phyloP scores from a whole-genome alignment of 805 yeast genomes.

The Danielia oregonensis region DNA sequence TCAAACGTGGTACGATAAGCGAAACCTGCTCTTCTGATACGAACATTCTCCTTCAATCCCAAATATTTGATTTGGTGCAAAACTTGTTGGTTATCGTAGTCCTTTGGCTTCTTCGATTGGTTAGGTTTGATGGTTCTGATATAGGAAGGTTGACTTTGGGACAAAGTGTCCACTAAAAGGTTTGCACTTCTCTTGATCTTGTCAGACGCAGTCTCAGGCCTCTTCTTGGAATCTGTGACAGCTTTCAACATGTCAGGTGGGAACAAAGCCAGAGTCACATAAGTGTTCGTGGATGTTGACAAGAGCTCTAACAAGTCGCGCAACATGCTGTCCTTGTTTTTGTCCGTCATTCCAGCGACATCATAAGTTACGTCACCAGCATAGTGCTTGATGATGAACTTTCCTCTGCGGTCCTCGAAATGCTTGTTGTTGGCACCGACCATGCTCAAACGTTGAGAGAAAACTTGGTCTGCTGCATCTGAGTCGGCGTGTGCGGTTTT shows the following conservation, averaged over 20 bases:
- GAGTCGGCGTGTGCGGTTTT: constrained; percentile 99
- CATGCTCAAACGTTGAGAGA: constrained; percentile 85
- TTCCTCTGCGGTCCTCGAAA: constrained; percentile 82
- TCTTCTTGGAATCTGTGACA: constrained; percentile 55
- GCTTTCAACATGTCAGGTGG: constrained; percentile 35
- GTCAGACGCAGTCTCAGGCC: constrained; percentile 96
- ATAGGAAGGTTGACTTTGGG: constrained; percentile 91
- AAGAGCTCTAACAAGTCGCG: constrained; percentile 82
- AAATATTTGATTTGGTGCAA: constrained; percentile 93
- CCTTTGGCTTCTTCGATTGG: constrained; percentile 85
- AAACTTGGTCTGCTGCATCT: constrained; percentile 92
- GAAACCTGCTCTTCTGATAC: constrained; percentile 97
- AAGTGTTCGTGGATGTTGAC: constrained; percentile 64
- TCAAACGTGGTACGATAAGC: constrained; percentile 97
- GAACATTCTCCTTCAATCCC: constrained; percentile 94
- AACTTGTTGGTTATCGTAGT: constrained; percentile 84
- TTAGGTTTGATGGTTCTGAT: constrained; percentile 97
- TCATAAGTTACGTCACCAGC: constrained; percentile 98
- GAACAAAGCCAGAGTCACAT: constrained; percentile 53
- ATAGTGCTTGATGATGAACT: constrained; percentile 90
- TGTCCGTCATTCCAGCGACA: constrained; percentile 86
- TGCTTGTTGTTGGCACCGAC: constrained; percentile 75
- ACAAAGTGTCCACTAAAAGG: constrained; percentile 79
- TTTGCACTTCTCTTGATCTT: constrained; percentile 92
- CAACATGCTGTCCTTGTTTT: constrained; percentile 91